Conservation (phyloP, 2,329 filamentous ascomycete genomes). For the Ascochyta pisi region DNA sequence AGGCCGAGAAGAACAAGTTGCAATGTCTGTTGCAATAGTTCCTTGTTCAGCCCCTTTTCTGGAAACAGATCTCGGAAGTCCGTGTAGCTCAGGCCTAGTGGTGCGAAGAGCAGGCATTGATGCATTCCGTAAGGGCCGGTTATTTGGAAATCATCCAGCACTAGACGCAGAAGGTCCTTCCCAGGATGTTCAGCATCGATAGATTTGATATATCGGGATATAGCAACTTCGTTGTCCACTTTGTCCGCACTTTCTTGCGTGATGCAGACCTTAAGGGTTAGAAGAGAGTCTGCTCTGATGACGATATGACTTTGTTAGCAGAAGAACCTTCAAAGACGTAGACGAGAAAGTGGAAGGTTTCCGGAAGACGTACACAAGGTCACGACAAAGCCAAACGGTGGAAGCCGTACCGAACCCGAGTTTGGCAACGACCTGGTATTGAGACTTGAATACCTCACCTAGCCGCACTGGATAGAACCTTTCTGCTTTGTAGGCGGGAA, state of each 20-base stretch:
- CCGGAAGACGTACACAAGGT: slow-evolving; percentile 1
- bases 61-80: slow-evolving; percentile 2
- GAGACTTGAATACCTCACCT: slow-evolving; percentile 6
- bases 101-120: slow-evolving; percentile 10
- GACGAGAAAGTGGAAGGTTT: background rate
- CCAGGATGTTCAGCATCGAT: slow-evolving; percentile 3
- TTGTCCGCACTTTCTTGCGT: background rate
- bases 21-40: slow-evolving; percentile 2
- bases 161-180: slow-evolving; percentile 1
- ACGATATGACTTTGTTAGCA: background rate
- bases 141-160: slow-evolving; percentile 7
- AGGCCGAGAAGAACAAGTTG: background rate
- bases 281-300: background rate
- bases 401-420: background rate
- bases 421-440: slow-evolving; percentile 5
- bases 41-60: slow-evolving; percentile 1
- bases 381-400: slow-evolving; percentile 10
- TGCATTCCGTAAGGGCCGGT: background rate
- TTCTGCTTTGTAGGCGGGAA: background rate
- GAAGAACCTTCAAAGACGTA: background rate
- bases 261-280: slow-evolving; percentile 5
- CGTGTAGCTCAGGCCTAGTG: slow-evolving; percentile 1
- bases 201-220: background rate
- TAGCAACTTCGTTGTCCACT: background rate
- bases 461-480: background rate